Base-by-base conservation (phyloP, 2,329 filamentous ascomycete genomes). In the Nothomitra cinnamomea region DNA sequence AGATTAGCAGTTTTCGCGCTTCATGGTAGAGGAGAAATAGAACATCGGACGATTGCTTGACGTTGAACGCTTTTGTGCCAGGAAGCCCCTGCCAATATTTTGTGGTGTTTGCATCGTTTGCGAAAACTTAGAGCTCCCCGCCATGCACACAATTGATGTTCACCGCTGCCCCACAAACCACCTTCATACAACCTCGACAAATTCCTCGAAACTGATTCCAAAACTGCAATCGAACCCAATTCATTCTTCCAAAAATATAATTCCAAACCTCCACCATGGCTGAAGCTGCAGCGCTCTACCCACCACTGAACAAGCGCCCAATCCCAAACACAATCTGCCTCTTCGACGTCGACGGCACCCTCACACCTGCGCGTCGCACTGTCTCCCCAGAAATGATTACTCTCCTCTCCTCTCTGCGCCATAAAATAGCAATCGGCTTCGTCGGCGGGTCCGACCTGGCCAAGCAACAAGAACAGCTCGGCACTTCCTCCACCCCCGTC, bases 391-490 rank as follows among this genome's bases (percentile, higher is more conserved):
- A 95, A 67, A 92, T 95, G 77, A 83, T 95, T 59, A 69, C 79
- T 58, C 74, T 90, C 58, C 86, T 96, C 64, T 77, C 82, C 49
- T 74, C 75, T 52, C 82, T 96, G 61, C 87, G 92, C 60, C 78
- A 92, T 66, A 88, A 92, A 69, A 83, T 85, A 64, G 85, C 87
- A 62, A 87, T 95, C 64, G 89, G 88, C 61, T 94, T 80, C 71
- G 89, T 96, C 57, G 92, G 92, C 63, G 92, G 92, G 66, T 92
- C 85, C 62, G 85, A 96, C 75, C 79, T 95, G 58, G 72, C 69
- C 66, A 96, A 98, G 75, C 92, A 96, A 71, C 87, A 96, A 70
- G 92, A 96, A 70, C 90, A 96, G 72, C 79, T 96, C 57, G 88
- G 88, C 66, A 76, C 79, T 2, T 67, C 77, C 24, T 71, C 76